Evolutionary conservation across 805 yeast genomes (phyloP).

Genomic region (Kregervanrija fluxuum): DNA sequence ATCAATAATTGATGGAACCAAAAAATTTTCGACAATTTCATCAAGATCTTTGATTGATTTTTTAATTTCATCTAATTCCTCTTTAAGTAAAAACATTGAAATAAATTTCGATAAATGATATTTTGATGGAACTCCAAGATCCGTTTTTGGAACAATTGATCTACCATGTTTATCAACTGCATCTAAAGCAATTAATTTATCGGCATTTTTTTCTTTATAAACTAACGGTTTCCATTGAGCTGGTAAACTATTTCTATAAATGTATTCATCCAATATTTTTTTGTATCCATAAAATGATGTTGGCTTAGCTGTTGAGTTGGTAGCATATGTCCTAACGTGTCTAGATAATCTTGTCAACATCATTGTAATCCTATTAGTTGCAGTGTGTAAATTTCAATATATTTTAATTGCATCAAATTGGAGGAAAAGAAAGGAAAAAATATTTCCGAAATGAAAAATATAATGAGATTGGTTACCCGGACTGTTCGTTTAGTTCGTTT

Average conservation of each 20-base stretch:
- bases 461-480: no score
- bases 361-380: no score
- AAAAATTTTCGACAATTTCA: slow-evolving; percentile 11
- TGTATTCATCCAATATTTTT: slow-evolving; percentile 24
- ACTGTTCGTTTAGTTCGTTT: no score
- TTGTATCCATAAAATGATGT: slow-evolving; percentile 16
- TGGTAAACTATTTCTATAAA: slow-evolving; percentile 18
- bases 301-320: not conserved
- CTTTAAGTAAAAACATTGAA: slow-evolving; percentile 15
- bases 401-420: no score
- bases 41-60: slow-evolving; percentile 13
- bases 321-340: not conserved
- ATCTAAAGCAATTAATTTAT: slow-evolving; percentile 13
- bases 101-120: slow-evolving; percentile 20
- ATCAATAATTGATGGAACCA: slow-evolving; percentile 19
- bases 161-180: slow-evolving; percentile 20
- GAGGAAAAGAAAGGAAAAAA: no score
- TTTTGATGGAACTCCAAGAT: slow-evolving; percentile 22
- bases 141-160: slow-evolving; percentile 20
- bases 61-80: slow-evolving; percentile 18
- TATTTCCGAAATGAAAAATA: no score
- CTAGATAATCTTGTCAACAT: no score
- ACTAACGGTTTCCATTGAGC: slow-evolving; percentile 18
- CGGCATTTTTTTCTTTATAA: slow-evolving; percentile 20
- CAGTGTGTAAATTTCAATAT: no score